phyloP scores from a whole-genome alignment of 2,329 filamentous ascomycete species.

The Westerdykella aurantiaca region DNA sequence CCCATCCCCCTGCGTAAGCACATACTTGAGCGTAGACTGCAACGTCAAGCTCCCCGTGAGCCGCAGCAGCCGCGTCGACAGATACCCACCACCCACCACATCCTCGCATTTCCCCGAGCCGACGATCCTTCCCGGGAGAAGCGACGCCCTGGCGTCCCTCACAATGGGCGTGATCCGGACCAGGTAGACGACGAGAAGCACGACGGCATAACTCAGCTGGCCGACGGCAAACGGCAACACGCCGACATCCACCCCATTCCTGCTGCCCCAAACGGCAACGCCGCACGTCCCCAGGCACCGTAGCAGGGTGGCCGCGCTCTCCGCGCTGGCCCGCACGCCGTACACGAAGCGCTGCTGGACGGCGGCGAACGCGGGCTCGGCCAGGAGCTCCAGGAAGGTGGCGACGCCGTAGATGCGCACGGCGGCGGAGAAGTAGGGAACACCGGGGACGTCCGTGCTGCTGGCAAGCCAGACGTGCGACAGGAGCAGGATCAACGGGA shows the following conservation, averaged over 20 bases:
- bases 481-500: constrained; percentile 58
- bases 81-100: constrained; percentile 35
- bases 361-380: constrained; percentile 84
- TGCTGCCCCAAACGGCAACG: constrained; percentile 59
- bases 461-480: constrained; percentile 61
- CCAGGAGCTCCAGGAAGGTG: constrained; percentile 67
- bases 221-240: constrained; percentile 86
- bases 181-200: constrained; percentile 65
- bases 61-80: constrained; percentile 64
- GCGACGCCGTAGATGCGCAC: constrained; percentile 52
- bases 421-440: constrained; percentile 59
- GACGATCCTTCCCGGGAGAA: constrained; percentile 49
- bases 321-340: constrained; percentile 71
- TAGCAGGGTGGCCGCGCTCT: constrained; percentile 72
- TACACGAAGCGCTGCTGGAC: constrained; percentile 78
- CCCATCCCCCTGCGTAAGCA: constrained; percentile 91
- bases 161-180: constrained; percentile 56
- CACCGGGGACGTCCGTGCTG: constrained; percentile 44
- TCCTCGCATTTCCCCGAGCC: constrained; percentile 21
- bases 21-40: constrained; percentile 84
- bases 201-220: constrained; percentile 68
- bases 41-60: constrained; percentile 78
- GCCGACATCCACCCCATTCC: constrained; percentile 53
- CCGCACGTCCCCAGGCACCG: constrained; percentile 72
- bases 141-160: constrained; percentile 58